These are phyloP conservation scores for Boletus sp. DNA, from an alignment of 768 basidiomycete genomes.

Conservation along the genomic window DNA sequence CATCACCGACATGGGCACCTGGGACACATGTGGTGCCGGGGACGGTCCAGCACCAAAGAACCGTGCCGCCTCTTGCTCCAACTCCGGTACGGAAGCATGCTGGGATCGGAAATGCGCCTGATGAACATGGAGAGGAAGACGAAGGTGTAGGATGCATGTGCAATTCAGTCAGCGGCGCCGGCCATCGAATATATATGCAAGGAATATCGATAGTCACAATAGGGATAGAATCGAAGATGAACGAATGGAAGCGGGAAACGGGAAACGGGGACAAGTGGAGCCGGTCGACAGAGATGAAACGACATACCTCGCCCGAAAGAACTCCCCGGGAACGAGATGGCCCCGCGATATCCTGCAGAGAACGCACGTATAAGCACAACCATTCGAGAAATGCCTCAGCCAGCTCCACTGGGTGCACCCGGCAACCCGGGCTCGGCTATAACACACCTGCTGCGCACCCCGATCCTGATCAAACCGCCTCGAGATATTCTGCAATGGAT, in stretches of 20 bases:
- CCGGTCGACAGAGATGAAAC: constrained; percentile 5
- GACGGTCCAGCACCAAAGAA: constrained; percentile 51
- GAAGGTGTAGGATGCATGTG: not conserved
- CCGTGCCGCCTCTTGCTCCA: constrained; percentile 63
- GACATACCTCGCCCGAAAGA: constrained; percentile 58
- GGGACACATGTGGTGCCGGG: constrained; percentile 27
- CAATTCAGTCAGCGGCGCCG: not conserved
- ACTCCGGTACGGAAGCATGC: constrained; percentile 35
- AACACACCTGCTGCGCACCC: constrained; percentile 68
- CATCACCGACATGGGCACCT: constrained; percentile 15
- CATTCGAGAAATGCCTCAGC: not conserved
- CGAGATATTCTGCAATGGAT: constrained; percentile 74
- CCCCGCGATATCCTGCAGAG: constrained; percentile 64
- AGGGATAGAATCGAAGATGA: not conserved
- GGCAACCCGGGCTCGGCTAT: constrained; percentile 5
- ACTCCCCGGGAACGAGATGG: constrained; percentile 36
- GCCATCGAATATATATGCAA: not conserved
- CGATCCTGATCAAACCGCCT: constrained; percentile 80
- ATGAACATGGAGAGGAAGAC: not conserved
- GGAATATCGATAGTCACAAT: not conserved
- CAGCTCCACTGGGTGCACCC: not conserved
- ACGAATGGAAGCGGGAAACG: constrained; percentile 3
- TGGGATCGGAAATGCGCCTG: constrained; percentile 61
- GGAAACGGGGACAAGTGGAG: constrained; percentile 6
- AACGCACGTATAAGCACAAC: constrained; percentile 1